A percentile compares a stretch with the other conserved stretches of the same genome.
Conservation (phyloP, 2,329 filamentous ascomycete species). For the Geoglossum cookeanum region DNA sequence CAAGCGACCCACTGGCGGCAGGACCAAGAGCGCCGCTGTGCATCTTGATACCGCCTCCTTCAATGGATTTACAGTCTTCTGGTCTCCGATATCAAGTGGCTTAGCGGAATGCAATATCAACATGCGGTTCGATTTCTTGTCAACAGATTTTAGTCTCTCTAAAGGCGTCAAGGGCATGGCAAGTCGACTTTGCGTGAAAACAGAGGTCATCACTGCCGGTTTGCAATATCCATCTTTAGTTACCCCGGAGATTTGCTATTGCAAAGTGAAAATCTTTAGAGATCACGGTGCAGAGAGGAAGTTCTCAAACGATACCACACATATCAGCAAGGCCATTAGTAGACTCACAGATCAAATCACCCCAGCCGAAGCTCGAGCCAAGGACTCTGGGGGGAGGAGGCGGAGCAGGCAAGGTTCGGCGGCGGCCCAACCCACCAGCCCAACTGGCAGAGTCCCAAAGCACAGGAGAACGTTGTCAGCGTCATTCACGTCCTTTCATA, state of each 20-base stretch:
- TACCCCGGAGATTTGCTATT: slow-evolving; percentile 63
- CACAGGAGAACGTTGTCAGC: slow-evolving; percentile 93
- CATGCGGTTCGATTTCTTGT: slow-evolving; percentile 94
- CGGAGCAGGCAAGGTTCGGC: slow-evolving; percentile 31
- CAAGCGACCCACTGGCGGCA: slow-evolving; percentile 33
- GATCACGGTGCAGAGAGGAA: slow-evolving; percentile 93
- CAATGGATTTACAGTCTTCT: slow-evolving; percentile 81
- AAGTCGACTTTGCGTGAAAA: slow-evolving; percentile 82
- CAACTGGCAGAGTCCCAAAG: slow-evolving; percentile 37
- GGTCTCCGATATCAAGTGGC: slow-evolving; percentile 52
- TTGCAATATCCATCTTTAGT: slow-evolving; percentile 26
- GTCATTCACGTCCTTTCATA: slow-evolving; percentile 53
- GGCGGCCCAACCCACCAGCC: slow-evolving; percentile 37
- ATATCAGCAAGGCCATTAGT: slow-evolving; percentile 92
- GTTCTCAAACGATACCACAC: slow-evolving; percentile 79
- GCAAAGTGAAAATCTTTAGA: slow-evolving; percentile 92
- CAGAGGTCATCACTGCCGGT: slow-evolving; percentile 43
- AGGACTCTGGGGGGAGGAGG: slow-evolving; percentile 40
- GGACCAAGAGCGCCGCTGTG: slow-evolving; percentile 26
- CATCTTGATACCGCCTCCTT: slow-evolving; percentile 51
- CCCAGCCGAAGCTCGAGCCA: slow-evolving; percentile 44
- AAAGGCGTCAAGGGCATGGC: slow-evolving; percentile 97
- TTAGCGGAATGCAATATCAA: slow-evolving; percentile 23
- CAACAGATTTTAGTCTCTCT: slow-evolving; percentile 95
- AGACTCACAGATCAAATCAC: slow-evolving; percentile 87